Percentiles rank a stretch among this genome's conserved stretches.
These are phyloP conservation scores for Talaromyces nanjingensis DNA, from an alignment of 495 filamentous ascomycete genomes.

Conservation along the genomic window DNA sequence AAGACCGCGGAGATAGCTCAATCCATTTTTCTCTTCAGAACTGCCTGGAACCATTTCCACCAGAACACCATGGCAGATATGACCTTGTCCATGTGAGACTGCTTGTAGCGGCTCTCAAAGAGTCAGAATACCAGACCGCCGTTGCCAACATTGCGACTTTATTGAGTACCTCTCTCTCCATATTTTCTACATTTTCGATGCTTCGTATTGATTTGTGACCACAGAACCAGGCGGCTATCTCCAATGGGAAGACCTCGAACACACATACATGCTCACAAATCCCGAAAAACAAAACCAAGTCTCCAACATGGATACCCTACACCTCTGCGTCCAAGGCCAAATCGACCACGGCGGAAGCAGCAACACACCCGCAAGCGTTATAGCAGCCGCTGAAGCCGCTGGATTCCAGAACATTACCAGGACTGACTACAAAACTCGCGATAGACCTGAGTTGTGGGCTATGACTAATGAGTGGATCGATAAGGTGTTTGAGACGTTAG, in stretches of 20 bases:
- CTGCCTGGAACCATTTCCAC: slow-evolving; percentile 21
- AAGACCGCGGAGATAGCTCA: slow-evolving; percentile 1
- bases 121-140: slow-evolving; percentile 15
- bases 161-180: slow-evolving; percentile 22
- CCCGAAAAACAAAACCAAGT: slow-evolving; percentile 6
- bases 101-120: slow-evolving; percentile 20
- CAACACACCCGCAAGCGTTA: background rate
- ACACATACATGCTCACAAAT: slow-evolving; percentile 14
- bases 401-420: background rate
- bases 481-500: background rate
- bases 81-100: slow-evolving; percentile 31
- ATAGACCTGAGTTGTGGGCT: background rate
- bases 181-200: background rate
- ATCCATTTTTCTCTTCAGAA: slow-evolving; percentile 24
- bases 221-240: slow-evolving; percentile 28
- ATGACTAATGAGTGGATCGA: background rate
- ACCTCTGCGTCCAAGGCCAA: background rate
- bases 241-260: slow-evolving; percentile 32
- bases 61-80: slow-evolving; percentile 20
- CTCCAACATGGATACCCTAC: background rate
- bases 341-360: background rate
- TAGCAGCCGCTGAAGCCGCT: background rate
- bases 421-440: background rate
- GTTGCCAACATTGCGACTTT: slow-evolving; percentile 21
- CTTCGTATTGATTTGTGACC: background rate